Conservation (phyloP, 2,329 filamentous ascomycete genomes). For the Aspergillus persii region DNA sequence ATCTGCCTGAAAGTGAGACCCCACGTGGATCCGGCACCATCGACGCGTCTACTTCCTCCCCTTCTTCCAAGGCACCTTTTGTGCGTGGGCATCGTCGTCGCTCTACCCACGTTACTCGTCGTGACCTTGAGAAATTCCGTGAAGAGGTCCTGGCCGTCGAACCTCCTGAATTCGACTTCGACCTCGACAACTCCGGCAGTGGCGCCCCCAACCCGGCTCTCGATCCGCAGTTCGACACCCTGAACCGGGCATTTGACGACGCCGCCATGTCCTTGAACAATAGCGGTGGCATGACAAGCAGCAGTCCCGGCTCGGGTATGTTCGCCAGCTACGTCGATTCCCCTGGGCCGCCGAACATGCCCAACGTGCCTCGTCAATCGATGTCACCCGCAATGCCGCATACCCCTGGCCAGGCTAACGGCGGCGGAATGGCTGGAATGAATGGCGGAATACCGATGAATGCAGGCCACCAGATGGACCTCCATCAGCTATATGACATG, state of each 20-base stretch:
- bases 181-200: constrained; percentile 28
- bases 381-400: constrained; percentile 34
- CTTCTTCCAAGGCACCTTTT: constrained; percentile 34
- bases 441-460: constrained; percentile 42
- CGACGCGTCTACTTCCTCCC: constrained; percentile 28
- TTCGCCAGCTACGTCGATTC: constrained; percentile 35
- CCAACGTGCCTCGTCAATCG: constrained; percentile 34
- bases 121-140: constrained; percentile 39
- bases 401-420: constrained; percentile 33
- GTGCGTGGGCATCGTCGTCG: constrained; percentile 42
- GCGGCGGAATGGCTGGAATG: constrained; percentile 38
- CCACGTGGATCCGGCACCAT: constrained; percentile 27
- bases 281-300: constrained; percentile 27
- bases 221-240: constrained; percentile 31
- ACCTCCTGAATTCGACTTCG: constrained; percentile 27
- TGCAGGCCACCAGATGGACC: constrained; percentile 52
- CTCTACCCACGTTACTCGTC: constrained; percentile 41
- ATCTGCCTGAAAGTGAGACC: neutral
- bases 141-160: constrained; percentile 35
- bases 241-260: constrained; percentile 36
- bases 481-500: constrained; percentile 51
- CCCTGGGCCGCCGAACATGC: constrained; percentile 29
- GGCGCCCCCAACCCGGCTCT: constrained; percentile 19
- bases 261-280: constrained; percentile 38
- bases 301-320: constrained; percentile 27